Percentiles rank a stretch among this genome's conserved stretches.
phyloP scores from a whole-genome alignment of 208 protist genomes.

The Naegleria lovaniensis region DNA sequence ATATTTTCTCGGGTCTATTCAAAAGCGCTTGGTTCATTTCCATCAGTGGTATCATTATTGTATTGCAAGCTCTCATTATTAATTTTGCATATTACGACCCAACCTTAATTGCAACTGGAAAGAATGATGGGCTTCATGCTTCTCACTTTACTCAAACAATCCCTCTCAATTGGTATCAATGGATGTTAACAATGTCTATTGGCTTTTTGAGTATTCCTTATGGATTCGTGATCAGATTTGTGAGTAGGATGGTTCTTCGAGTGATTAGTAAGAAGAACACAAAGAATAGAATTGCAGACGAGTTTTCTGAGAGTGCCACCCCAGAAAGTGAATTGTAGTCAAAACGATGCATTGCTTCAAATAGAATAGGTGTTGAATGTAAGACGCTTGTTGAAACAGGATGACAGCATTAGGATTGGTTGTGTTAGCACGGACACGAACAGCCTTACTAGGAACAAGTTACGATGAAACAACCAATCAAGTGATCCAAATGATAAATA shows the following conservation, averaged over 20 bases:
- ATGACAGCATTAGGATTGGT: too few relatives aligned
- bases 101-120: neutral
- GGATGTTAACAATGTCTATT: neutral
- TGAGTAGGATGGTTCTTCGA: neutral
- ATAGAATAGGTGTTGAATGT: too few relatives aligned
- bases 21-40: neutral
- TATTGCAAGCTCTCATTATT: neutral
- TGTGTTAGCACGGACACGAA: too few relatives aligned
- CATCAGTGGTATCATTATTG: neutral
- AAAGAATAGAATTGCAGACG: neutral
- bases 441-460: too few relatives aligned
- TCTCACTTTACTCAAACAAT: neutral
- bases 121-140: neutral
- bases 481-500: too few relatives aligned
- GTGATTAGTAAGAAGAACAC: neutral
- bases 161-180: neutral
- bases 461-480: too few relatives aligned
- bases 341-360: too few relatives aligned
- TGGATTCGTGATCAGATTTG: neutral
- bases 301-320: neutral
- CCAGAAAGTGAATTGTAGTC: neutral
- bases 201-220: slow-evolving; percentile 4
- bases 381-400: too few relatives aligned
- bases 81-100: slow-evolving; percentile 4
- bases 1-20: slow-evolving; percentile 57